A percentile compares a stretch with the other conserved stretches of the same genome.
phyloP scores from a whole-genome alignment of 139 green algal species.

The Chlorella sp. region DNA sequence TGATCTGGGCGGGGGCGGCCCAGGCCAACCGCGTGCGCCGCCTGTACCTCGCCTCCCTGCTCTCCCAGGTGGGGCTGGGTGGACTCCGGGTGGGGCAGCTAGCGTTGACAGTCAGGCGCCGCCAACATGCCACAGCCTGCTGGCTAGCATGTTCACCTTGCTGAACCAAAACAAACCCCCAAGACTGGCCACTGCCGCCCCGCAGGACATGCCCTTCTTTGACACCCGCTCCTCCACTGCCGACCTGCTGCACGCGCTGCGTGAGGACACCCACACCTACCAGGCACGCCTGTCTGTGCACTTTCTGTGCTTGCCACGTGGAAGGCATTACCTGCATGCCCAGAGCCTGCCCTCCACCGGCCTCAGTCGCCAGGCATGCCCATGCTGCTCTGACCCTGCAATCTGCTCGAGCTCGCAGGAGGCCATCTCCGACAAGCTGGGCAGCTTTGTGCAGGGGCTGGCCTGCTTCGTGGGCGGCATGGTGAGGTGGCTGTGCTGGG shows the following conservation, averaged over 20 bases:
- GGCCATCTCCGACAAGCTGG: conserved; percentile 20
- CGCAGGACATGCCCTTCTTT: conserved; percentile 88
- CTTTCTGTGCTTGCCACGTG: too few species aligned
- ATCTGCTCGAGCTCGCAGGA: neutral
- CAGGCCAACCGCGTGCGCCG: conserved; percentile 41
- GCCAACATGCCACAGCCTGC: neutral
- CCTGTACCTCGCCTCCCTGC: conserved; percentile 60
- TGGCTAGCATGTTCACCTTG: neutral
- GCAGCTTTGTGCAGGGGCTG: conserved; percentile 9
- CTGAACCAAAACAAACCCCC: neutral
- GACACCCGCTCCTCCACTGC: conserved; percentile 68
- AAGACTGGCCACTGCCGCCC: neutral
- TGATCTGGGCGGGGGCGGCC: conserved; percentile 36
- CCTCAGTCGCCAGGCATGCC: too few species aligned
- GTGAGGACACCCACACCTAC: conserved; percentile 61
- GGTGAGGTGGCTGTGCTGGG: neutral
- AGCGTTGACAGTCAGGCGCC: neutral
- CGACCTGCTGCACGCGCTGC: conserved; percentile 68
- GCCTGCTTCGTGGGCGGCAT: conserved; percentile 21
- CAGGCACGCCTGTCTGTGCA: too few species aligned
- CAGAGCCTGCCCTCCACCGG: too few species aligned
- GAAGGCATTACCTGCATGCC: too few species aligned
- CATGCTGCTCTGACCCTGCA: too few species aligned
- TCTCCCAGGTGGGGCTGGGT: conserved; percentile 40
- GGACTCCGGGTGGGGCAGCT: neutral